phyloP scores from a whole-genome alignment of 106 monocot genomes.

The Acorus gramineus region DNA sequence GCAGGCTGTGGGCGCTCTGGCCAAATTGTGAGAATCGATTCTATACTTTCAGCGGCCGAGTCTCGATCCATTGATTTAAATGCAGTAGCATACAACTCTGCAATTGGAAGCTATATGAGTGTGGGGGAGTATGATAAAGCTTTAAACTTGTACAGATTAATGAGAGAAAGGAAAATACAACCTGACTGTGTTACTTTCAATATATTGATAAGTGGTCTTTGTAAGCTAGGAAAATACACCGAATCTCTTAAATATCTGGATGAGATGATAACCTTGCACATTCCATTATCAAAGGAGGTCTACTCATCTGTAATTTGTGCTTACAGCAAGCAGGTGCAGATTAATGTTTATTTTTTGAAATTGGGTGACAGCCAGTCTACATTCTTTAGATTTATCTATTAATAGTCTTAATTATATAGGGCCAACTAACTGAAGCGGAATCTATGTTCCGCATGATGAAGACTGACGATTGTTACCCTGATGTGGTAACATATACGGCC shows the following conservation, averaged over 20 bases:
- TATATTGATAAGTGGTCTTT: constrained; percentile 78
- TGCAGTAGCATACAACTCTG: constrained; percentile 77
- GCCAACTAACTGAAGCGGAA: constrained; percentile 66
- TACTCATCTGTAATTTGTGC: constrained; percentile 85
- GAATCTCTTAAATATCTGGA: constrained; percentile 64
- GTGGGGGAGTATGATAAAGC: constrained; percentile 72
- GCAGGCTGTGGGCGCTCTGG: constrained; percentile 68
- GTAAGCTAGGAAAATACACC: constrained; percentile 60
- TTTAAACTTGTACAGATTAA: constrained; percentile 45
- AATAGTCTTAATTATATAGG: constrained; percentile 35
- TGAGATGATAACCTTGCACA: constrained; percentile 56
- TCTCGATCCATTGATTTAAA: constrained; percentile 64
- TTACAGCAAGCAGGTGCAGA: constrained; percentile 58
- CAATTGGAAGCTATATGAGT: constrained; percentile 78
- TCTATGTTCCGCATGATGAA: constrained; percentile 61
- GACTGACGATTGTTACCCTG: constrained; percentile 37
- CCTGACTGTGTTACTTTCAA: constrained; percentile 81
- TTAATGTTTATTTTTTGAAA: too few relatives aligned
- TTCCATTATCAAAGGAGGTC: constrained; percentile 83
- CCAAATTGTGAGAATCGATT: constrained; percentile 57
- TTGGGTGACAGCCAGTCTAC: too few relatives aligned
- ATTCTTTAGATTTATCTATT: too few relatives aligned
- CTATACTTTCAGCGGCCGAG: constrained; percentile 58
- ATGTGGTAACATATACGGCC: constrained; percentile 84
- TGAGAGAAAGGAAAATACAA: constrained; percentile 56